phyloP scores from a whole-genome alignment of 495 filamentous ascomycete genomes.

The Podospora tetraspora region DNA sequence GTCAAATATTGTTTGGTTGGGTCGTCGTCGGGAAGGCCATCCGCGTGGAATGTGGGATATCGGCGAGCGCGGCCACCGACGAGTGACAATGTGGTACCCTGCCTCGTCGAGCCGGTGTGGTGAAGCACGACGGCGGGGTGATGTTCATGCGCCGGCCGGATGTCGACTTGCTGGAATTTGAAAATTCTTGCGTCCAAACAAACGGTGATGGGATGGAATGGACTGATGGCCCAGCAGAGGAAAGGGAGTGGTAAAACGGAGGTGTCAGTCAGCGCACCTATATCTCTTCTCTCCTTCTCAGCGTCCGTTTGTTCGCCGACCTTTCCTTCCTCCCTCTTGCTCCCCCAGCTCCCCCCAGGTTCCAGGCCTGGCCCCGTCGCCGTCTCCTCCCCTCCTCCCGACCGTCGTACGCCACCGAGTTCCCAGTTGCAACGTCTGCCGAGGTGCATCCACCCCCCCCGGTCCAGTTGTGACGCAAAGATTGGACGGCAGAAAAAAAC shows the following conservation, averaged over 20 bases:
- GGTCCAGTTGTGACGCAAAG: background rate
- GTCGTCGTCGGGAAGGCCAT: background rate
- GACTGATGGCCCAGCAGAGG: background rate
- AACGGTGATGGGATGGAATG: background rate
- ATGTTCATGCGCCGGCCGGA: background rate
- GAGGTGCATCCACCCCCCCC: constrained; percentile 8
- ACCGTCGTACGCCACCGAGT: constrained; percentile 4
- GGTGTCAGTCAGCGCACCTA: background rate
- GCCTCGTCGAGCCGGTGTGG: background rate
- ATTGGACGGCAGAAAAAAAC: constrained; percentile 11
- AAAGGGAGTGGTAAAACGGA: background rate
- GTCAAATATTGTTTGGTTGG: background rate
- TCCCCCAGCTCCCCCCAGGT: too few relatives aligned
- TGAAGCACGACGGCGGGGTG: background rate
- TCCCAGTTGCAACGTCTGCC: constrained; percentile 10
- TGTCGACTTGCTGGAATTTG: background rate
- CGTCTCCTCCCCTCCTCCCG: background rate
- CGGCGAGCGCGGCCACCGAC: background rate
- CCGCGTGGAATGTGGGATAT: background rate
- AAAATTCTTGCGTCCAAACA: background rate
- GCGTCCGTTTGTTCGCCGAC: background rate
- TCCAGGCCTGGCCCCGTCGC: too few relatives aligned
- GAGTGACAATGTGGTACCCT: background rate
- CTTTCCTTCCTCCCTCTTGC: background rate
- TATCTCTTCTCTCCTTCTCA: background rate